These are phyloP conservation scores for Shiraia sp. DNA, from an alignment of 2,329 filamentous ascomycete species.

Conservation along the genomic window DNA sequence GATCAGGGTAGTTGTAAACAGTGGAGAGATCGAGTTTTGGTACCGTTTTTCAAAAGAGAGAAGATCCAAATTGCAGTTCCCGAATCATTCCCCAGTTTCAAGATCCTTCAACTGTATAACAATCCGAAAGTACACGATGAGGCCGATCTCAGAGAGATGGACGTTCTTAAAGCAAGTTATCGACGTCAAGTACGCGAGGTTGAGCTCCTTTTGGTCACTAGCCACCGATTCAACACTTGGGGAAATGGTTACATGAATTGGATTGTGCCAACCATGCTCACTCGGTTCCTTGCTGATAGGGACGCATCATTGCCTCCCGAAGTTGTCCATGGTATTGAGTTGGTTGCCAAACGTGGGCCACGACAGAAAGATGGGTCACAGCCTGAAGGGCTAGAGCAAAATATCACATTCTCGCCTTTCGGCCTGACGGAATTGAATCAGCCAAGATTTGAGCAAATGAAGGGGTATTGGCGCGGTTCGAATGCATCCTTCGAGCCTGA, in stretches of 20 bases:
- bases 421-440: conserved; percentile 30
- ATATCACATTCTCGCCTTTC: conserved; percentile 43
- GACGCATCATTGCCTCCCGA: conserved; percentile 9
- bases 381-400: conserved; percentile 19
- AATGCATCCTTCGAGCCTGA: background rate
- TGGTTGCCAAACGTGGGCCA: conserved; percentile 33
- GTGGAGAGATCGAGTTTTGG: conserved; percentile 29
- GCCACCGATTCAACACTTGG: conserved; percentile 41
- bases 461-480: background rate
- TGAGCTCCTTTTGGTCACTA: conserved; percentile 37
- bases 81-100: conserved; percentile 15
- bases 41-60: conserved; percentile 6
- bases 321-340: conserved; percentile 29
- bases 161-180: conserved; percentile 32
- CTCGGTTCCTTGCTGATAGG: conserved; percentile 18
- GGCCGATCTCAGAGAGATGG: conserved; percentile 31
- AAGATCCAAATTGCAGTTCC: conserved; percentile 9
- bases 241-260: conserved; percentile 44
- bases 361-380: conserved; percentile 19
- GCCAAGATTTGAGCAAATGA: conserved; percentile 18
- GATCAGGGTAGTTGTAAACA: conserved; percentile 14
- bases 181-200: conserved; percentile 33
- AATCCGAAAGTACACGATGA: conserved; percentile 36
- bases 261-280: conserved; percentile 41
- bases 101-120: conserved; percentile 40